Conservation (phyloP, 495 filamentous ascomycete species). For the Sphaerosporella brunnea region DNA sequence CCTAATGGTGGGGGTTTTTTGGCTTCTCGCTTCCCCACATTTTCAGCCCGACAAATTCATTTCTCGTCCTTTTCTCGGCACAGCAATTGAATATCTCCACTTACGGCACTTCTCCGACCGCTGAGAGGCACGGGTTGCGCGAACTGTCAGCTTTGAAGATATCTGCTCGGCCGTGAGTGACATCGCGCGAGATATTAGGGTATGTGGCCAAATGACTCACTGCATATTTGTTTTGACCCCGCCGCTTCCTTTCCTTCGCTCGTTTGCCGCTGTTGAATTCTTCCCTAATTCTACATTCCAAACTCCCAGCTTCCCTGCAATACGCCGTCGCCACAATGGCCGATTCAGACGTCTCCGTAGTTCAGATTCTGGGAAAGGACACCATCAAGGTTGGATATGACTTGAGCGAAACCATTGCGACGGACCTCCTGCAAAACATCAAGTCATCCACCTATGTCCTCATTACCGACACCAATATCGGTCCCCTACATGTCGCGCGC, state of each 20-base stretch:
- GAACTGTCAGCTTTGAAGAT: background rate
- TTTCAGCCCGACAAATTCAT: background rate
- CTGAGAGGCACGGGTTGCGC: too few relatives aligned
- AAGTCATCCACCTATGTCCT: constrained; percentile 83
- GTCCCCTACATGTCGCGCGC: constrained; percentile 53
- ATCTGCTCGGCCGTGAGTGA: background rate
- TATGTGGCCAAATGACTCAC: background rate
- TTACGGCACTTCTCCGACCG: too few relatives aligned
- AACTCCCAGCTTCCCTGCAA: background rate
- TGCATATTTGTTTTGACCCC: background rate
- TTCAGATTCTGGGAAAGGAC: constrained; percentile 33
- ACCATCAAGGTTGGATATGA: constrained; percentile 83
- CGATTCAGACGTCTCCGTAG: constrained; percentile 14
- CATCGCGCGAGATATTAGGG: background rate
- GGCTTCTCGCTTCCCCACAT: background rate
- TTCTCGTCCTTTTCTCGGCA: background rate
- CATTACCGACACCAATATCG: constrained; percentile 88
- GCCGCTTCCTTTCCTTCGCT: background rate
- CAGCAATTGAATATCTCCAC: background rate
- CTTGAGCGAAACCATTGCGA: constrained; percentile 60
- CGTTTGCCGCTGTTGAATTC: background rate
- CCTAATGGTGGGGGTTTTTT: background rate
- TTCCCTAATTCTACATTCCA: background rate
- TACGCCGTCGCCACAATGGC: constrained; percentile 1
- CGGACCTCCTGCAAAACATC: constrained; percentile 62